phyloP scores from a whole-genome alignment of 176 grass and related monocot species.

The Zea luxurians region DNA sequence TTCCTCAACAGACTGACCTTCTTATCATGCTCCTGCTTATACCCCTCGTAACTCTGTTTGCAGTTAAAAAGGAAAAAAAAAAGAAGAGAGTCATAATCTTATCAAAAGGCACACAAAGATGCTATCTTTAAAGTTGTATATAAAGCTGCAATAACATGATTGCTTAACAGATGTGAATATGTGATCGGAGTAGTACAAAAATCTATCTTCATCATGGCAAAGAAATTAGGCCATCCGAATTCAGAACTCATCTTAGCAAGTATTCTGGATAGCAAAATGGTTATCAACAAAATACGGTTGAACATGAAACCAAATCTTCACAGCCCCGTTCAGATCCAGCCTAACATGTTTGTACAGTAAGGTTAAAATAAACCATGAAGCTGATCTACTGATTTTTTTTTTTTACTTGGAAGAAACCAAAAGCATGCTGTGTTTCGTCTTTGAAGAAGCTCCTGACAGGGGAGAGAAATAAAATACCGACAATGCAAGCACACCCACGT shows the following conservation, averaged over 20 bases:
- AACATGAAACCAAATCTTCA: background rate
- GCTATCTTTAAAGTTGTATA: conserved; percentile 17
- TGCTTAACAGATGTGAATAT: background rate
- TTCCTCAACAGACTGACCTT: conserved; percentile 78
- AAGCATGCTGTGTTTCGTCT: conserved; percentile 25
- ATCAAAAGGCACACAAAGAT: conserved; percentile 26
- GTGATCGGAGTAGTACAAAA: background rate
- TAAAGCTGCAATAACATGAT: conserved; percentile 23
- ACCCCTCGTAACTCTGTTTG: conserved; percentile 67
- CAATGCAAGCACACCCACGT: conserved; percentile 45
- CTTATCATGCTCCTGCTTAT: conserved; percentile 85
- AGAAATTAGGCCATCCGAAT: background rate
- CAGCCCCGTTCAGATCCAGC: background rate
- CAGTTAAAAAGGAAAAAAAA: background rate
- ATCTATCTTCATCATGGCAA: background rate
- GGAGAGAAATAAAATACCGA: conserved; percentile 24
- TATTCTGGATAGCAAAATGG: background rate
- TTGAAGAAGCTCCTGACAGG: conserved; percentile 30
- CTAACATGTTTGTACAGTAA: conserved; percentile 9
- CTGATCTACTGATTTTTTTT: conserved; percentile 6
- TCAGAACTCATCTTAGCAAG: background rate
- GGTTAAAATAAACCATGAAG: background rate
- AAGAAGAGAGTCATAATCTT: background rate
- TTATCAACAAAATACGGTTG: background rate
- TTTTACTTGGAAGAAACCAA: conserved; percentile 36